phyloP scores from a whole-genome alignment of 306 rosid genomes.

The Spatholobus suberectus region DNA sequence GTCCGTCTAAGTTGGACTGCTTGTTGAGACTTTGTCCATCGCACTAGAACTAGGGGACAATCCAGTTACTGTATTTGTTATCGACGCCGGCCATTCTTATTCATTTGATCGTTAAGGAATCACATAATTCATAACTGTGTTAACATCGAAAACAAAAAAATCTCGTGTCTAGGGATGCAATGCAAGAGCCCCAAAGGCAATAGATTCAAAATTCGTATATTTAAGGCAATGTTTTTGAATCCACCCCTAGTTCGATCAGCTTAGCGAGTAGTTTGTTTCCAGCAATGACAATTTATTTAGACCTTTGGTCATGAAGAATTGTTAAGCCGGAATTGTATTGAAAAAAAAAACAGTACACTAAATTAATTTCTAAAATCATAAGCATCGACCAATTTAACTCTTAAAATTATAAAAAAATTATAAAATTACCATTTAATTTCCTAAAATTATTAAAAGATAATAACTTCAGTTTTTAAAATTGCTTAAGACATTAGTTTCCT shows the following conservation, averaged over 20 bases:
- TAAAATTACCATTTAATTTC: background rate
- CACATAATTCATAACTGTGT: background rate
- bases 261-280: no score
- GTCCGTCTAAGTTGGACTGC: background rate
- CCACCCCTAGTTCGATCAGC: no score
- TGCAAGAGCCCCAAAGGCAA: background rate
- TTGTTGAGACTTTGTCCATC: background rate
- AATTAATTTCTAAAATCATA: background rate
- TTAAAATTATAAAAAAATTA: background rate
- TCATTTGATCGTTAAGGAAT: background rate
- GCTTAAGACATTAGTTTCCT: background rate
- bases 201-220: background rate
- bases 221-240: no score
- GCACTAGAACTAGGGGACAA: background rate
- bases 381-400: background rate
- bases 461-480: background rate
- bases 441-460: background rate
- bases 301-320: no score
- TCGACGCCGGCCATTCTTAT: slow-evolving; percentile 1
- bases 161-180: background rate
- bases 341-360: background rate
- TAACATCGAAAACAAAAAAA: background rate
- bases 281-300: no score
- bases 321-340: no score
- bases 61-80: background rate